phyloP scores from a whole-genome alignment of 768 basidiomycete species.

The Pisolithus marmoratus region DNA sequence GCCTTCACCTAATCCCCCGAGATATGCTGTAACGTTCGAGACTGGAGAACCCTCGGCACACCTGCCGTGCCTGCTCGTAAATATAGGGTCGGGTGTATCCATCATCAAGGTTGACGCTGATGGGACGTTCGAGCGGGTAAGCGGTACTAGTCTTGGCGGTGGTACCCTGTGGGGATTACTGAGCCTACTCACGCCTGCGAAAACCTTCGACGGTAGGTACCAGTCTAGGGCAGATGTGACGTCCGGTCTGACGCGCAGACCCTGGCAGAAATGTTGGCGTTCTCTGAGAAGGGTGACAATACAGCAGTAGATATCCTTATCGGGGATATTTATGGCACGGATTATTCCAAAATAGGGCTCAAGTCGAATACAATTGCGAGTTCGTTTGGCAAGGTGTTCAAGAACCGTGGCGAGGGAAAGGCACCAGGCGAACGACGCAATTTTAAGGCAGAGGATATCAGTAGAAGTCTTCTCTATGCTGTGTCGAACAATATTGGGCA shows the following conservation, averaged over 20 bases:
- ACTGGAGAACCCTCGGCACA: slow-evolving; percentile 73
- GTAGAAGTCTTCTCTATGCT: slow-evolving; percentile 89
- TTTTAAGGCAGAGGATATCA: slow-evolving; percentile 91
- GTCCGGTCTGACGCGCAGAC: background rate
- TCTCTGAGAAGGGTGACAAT: slow-evolving; percentile 94
- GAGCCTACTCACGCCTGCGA: slow-evolving; percentile 91
- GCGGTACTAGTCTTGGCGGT: slow-evolving; percentile 94
- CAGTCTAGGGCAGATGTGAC: background rate
- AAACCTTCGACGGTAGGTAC: slow-evolving; percentile 89
- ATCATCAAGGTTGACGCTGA: slow-evolving; percentile 97
- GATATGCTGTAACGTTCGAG: slow-evolving; percentile 86
- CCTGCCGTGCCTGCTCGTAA: slow-evolving; percentile 92
- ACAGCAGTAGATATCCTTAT: slow-evolving; percentile 96
- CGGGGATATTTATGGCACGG: slow-evolving; percentile 98
- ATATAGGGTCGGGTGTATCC: slow-evolving; percentile 96
- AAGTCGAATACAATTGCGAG: slow-evolving; percentile 98
- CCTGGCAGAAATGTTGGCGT: slow-evolving; percentile 85
- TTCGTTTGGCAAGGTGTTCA: slow-evolving; percentile 98
- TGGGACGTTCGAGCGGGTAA: slow-evolving; percentile 92
- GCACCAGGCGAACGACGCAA: slow-evolving; percentile 49
- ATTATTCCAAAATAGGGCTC: slow-evolving; percentile 90
- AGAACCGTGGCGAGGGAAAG: slow-evolving; percentile 55
- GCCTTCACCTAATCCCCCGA: slow-evolving; percentile 87
- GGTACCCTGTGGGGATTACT: slow-evolving; percentile 97
- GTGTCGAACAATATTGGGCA: slow-evolving; percentile 99